Evolutionary conservation across 306 rosid genomes (phyloP), one percentile per base, ranked within the genome.

Genomic region (Glycine latifolia): DNA sequence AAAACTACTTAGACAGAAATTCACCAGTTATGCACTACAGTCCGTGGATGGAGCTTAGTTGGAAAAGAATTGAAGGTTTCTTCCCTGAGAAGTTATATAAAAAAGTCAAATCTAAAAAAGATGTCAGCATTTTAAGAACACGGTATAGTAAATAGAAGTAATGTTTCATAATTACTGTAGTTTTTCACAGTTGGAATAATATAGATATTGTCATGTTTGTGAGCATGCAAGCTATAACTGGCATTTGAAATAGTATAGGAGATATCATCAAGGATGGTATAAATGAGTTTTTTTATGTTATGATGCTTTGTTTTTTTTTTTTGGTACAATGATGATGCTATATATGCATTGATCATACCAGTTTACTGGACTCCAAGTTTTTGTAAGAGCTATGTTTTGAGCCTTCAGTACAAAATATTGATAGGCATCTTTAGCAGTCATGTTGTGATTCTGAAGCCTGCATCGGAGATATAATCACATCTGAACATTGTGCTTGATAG

Each of bases 1-100:
- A 65, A 81, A 79, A 54, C 56, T 39, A n/a, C 2, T n/a, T 54
- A 76, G 63, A 76, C 14, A 49, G 49, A 85, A 91, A 79, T 67
- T 74, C 82, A 95, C 99, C 99, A 96, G 88, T 96, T 93, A 81
- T 93, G 99, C 66, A 96, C 98, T 35, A 96, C 82, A 59, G 99
- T 96, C 91, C 37, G 84, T 7, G 98, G 98, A 90, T 90, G 88
- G 82, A 96, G 97, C 82, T 88, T 91, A 33, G 79, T 12, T 6
- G 91, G 91, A 85, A 96, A 96, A 52, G 85, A 6, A 74, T 92
- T 65, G 91, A 96, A 96, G 71, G 99, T 92, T 89, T 96, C 99
- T 84, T 96, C 99, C 99, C 98, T 95, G 95, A 66, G 62, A 84
- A 81, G 60, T 86, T 52, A 55, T 58, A 79, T 71, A 86, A 82